Evolutionary conservation across 2,329 filamentous ascomycete species (phyloP), one percentile per base, ranked within the genome.

Genomic region (Cladosporium sp.): DNA sequence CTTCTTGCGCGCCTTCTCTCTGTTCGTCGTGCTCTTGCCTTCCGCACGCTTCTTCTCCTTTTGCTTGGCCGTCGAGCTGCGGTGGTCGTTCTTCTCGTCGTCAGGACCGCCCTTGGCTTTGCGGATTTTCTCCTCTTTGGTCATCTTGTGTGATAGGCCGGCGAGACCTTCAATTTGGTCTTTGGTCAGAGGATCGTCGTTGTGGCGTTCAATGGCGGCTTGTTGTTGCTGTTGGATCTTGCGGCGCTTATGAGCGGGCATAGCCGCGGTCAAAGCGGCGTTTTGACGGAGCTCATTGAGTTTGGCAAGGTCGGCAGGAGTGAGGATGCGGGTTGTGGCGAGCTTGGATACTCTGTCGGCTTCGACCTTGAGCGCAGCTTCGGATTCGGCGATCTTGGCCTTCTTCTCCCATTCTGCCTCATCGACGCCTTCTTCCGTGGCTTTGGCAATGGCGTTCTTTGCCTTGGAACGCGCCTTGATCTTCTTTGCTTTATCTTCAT

Each of bases 1-100:
- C 89, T 99, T 99, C 82, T 90, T 91, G 65, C 93, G 81, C 40
- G 89, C 85, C 84, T 99, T 99, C 80, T 99, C 94, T 78, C 89
- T 90, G 77, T 99, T 99, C 64, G 93, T 97, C 36, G 91, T 92
- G 72, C 90, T 96, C 85, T 97, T 97, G 68, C 94, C 94, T 75
- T 91, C 84, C 1, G 85, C 82, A 67, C 87, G 85, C 83, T 96
- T 96, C 81, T 92, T 90, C 72, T 90, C 85, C 80, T 91, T 90
- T 68, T 89, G 82, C 70, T 90, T 86, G 15, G 91, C 91, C 62
- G 90, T 86, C 55, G 90, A 94, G 62, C 85, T 89, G 78, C 93
- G 91, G 78, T 96, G 91, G 72, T 94, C 84, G 39, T 71, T 71
- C 58, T 62, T 61, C 32, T 63, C 65, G 0, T 88, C 87, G 0